These are phyloP conservation scores for Leccinum longicurvipes DNA, from an alignment of 768 basidiomycete genomes.

Conservation along the genomic window DNA sequence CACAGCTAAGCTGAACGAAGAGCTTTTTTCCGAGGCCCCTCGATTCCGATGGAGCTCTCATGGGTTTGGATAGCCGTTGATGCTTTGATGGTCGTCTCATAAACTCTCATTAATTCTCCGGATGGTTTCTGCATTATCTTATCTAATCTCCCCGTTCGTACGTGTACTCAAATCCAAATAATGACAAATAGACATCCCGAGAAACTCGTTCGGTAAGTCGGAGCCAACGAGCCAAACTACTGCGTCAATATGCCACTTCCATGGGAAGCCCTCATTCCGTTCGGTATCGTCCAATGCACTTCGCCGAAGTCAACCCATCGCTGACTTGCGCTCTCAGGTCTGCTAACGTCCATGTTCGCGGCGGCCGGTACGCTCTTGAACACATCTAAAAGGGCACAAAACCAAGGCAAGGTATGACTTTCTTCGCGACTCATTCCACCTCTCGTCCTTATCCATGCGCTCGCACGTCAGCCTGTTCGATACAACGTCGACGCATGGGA, in stretches of 20 bases:
- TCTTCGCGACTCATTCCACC: neutral
- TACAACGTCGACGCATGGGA: conserved; percentile 91
- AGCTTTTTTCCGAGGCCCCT: neutral
- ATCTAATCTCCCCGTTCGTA: neutral
- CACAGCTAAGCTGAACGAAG: neutral
- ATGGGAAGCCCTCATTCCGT: conserved; percentile 96
- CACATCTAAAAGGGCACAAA: conserved; percentile 73
- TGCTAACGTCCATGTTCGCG: conserved; percentile 85
- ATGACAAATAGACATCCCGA: conserved; percentile 14
- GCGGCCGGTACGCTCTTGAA: conserved; percentile 86
- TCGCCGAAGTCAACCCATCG: neutral
- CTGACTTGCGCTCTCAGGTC: conserved; percentile 45
- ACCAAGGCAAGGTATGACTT: conserved; percentile 77
- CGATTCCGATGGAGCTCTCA: neutral
- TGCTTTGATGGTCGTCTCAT: too few relatives aligned
- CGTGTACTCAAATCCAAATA: conserved; percentile 13
- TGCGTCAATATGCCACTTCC: conserved; percentile 82
- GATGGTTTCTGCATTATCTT: neutral
- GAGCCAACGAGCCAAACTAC: neutral
- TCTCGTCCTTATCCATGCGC: neutral
- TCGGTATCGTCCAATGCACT: conserved; percentile 48
- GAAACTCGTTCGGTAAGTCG: neutral
- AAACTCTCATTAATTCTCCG: too few relatives aligned
- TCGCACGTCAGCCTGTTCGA: conserved; percentile 62
- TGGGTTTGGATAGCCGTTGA: neutral